Evolutionary conservation across 1,139 yeast genomes (phyloP), one percentile per base, ranked within the genome.

Genomic region (Trichomonascaceae sp.): DNA sequence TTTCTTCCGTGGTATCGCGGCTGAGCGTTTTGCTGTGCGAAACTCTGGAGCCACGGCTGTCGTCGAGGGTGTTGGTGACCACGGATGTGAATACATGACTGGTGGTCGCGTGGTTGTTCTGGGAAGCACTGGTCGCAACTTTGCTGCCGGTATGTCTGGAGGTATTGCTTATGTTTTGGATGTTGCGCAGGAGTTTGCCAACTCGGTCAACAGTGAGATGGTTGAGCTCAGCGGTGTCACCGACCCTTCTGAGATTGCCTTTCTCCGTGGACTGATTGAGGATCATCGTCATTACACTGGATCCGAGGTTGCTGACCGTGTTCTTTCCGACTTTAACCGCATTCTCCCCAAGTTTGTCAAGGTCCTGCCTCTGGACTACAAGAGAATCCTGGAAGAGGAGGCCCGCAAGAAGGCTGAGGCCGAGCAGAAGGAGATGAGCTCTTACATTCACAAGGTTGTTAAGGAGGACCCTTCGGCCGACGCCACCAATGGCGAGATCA

Each of bases 91-190:
- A 62, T 89, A 89, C 65, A 89, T 89, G 98, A 85, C 97, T 51
- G 97, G 98, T 59, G 98, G 98, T 57, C 76, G 97, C 52, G 94
- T 89, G 41, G 82, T 89, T 54, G 84, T 89, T 35, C 71, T 89
- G 47, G 95, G 97, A 33, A 63, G 76, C 37, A 81, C 94, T 52
- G 97, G 95, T 41, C 76, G 97, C 47, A 80, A 85, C 65, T 89
- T 89, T 59, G 97, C 96, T 30, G 95, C 98, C 37, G 98, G 98
- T 68, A 92, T 92, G 82, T 87, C 96, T 51, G 98, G 98, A 62
- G 98, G 98, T 74, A 89, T 89, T 58, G 94, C 95, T 22, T 89
- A 89, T 55, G 96, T 92, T 40, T 69, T 87, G 51, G 94, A 87
- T 51, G 81, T 89, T 69, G 96, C 92, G 35, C 95, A 87, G 56